phyloP scores from a whole-genome alignment of 169 alveolate species.

The Plasmodium chabaudi region DNA sequence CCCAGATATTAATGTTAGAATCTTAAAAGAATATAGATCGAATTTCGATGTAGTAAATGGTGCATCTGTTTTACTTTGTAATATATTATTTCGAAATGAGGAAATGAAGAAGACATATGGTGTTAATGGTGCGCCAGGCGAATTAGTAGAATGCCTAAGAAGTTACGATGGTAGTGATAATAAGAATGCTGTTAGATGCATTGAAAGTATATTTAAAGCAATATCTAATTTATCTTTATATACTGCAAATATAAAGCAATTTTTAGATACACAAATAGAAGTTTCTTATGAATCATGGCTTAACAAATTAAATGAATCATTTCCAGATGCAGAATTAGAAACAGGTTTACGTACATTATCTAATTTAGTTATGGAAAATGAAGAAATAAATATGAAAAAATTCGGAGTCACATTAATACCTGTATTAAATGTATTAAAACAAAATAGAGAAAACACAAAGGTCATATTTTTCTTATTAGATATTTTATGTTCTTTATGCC shows the following conservation, averaged over 20 bases:
- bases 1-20: slow-evolving; percentile 88
- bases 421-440: slow-evolving; percentile 81
- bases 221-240: slow-evolving; percentile 90
- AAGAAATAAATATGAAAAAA: slow-evolving; percentile 87
- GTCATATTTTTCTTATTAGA: slow-evolving; percentile 88
- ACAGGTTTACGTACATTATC: slow-evolving; percentile 91
- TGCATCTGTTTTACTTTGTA: slow-evolving; percentile 90
- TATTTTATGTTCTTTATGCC: slow-evolving; percentile 88
- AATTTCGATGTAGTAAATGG: slow-evolving; percentile 91
- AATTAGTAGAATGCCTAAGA: slow-evolving; percentile 88
- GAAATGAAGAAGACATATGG: slow-evolving; percentile 89
- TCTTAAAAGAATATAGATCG: slow-evolving; percentile 83
- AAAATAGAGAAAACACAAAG: slow-evolving; percentile 88
- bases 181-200: slow-evolving; percentile 87
- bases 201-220: slow-evolving; percentile 90
- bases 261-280: slow-evolving; percentile 84
- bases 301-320: slow-evolving; percentile 82
- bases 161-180: slow-evolving; percentile 86
- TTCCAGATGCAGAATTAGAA: slow-evolving; percentile 84
- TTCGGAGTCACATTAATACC: slow-evolving; percentile 90
- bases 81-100: slow-evolving; percentile 90
- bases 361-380: slow-evolving; percentile 92
- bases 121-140: slow-evolving; percentile 90
- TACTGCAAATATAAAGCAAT: slow-evolving; percentile 87
- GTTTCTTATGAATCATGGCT: slow-evolving; percentile 84